Evolutionary conservation across 305 asterid genomes (phyloP).

Genomic region (Lippia alba): DNA sequence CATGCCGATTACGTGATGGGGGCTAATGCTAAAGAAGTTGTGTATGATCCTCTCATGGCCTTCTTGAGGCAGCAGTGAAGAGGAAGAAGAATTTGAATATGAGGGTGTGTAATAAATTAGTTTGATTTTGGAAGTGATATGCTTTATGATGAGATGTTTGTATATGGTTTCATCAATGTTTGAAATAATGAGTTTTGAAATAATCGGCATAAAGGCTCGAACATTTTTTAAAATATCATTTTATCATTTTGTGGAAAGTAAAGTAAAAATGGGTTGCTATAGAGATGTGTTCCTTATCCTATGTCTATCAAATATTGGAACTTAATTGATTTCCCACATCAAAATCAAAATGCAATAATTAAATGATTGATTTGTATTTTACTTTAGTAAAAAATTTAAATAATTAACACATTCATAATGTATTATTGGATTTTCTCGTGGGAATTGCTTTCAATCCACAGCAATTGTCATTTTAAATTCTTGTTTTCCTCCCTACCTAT

Average conservation of each 20-base stretch:
- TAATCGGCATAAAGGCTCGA: no score
- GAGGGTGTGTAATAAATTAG: neutral
- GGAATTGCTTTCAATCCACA: constrained; percentile 26
- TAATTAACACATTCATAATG: no score
- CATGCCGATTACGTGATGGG: constrained; percentile 60
- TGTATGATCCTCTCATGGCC: constrained; percentile 54
- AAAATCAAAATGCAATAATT: constrained; percentile 19
- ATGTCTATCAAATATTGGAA: neutral
- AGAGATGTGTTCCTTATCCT: neutral
- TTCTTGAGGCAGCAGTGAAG: constrained; percentile 39
- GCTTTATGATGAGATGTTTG: neutral
- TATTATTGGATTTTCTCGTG: constrained; percentile 30
- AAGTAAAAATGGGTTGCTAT: no score
- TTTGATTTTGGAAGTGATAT: neutral
- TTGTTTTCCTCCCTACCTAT: constrained; percentile 16
- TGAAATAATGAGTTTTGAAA: no score
- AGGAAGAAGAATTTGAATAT: neutral
- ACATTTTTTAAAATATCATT: no score
- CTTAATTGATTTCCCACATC: constrained; percentile 18
- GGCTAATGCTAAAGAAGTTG: constrained; percentile 49
- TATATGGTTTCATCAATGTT: no score
- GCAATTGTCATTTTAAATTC: constrained; percentile 15
- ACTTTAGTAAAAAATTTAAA: neutral
- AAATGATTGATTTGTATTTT: constrained; percentile 12
- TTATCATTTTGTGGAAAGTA: no score